Base-by-base conservation (phyloP, 345 rosid species). In the Arabidopsis thaliana region DNA sequence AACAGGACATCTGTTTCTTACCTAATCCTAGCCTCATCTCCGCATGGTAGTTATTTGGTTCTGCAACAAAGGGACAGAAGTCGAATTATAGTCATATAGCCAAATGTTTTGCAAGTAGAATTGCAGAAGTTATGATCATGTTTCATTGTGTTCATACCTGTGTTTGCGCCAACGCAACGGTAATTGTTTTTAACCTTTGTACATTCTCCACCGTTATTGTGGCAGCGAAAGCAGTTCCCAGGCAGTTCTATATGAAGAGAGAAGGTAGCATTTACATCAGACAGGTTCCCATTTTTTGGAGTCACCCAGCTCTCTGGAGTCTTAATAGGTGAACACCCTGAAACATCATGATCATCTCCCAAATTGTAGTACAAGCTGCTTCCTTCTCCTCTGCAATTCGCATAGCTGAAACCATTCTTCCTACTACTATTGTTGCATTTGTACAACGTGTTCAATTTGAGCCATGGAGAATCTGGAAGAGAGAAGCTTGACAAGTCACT, bases 381-480 rank as follows among this genome's bases (percentile, higher is more conserved):
- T 37, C 64, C 62, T 41, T 45, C 63, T 67, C 59, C 57, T 3
- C 41, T 3, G 76, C 85, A 83, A 23, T 11, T 20, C 2, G 3
- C 25, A 40, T n/a, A 49, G 6, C 1, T 5, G 38, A 52, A 12
- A 20, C 5, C 50, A 8, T 52, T 44, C 36, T 14, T 13, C 16
- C 24, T 23, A n/a, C 3, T 41, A 3, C 3, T 41, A 34, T 9
- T 55, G 38, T 66, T 40, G 64, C 87, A 86, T 64, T 60, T 78
- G 76, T 68, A 74, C 70, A 85, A 24, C 61, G 59, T 58, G 34
- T 34, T 5, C n/a, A 74, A 32, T 0, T 4, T 0, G 1, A 81
- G 58, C 64, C 53, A 80, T 13, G 85, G 85, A 11, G 70, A 67
- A 8, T 20, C 9, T 32, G 85, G 78, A 46, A 82, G 64, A 58